Percentiles rank a stretch among this genome's conserved stretches.
Evolutionary conservation across 345 rosid genomes (phyloP).

Genomic region (Hirschfeldia incana): DNA sequence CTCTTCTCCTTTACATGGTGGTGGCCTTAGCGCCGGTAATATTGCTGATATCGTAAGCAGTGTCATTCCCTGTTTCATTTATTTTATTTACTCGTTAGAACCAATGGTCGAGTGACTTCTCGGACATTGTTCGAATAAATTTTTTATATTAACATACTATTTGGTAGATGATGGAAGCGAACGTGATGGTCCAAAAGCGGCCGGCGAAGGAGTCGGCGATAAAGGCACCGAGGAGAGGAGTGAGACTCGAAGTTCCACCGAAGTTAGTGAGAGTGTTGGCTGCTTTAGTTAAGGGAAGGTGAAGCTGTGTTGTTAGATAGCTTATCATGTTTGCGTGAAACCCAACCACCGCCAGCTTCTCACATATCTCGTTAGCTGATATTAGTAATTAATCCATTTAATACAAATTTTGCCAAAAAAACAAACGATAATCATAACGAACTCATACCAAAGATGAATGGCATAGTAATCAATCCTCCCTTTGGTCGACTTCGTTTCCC

Average conservation of each 20-base stretch:
- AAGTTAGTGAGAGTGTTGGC: constrained; percentile 93
- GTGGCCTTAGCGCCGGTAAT: constrained; percentile 70
- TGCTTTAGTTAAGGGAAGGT: constrained; percentile 87
- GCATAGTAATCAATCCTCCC: constrained; percentile 73
- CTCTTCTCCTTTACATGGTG: constrained; percentile 59
- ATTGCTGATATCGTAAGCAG: constrained; percentile 69
- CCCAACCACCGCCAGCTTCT: constrained; percentile 89
- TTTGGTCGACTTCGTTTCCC: constrained; percentile 38
- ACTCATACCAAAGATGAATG: constrained; percentile 66
- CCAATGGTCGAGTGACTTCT: not conserved
- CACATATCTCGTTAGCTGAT: constrained; percentile 81
- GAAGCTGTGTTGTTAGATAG: constrained; percentile 79
- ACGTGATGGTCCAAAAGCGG: constrained; percentile 79
- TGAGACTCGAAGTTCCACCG: constrained; percentile 77
- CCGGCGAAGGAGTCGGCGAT: constrained; percentile 79
- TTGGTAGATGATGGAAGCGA: constrained; percentile 76
- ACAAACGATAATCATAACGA: not conserved
- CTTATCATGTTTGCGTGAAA: constrained; percentile 80
- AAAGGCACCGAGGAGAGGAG: constrained; percentile 89
- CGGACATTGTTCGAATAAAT: not conserved
- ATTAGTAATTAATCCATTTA: not conserved
- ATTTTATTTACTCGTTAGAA: not conserved
- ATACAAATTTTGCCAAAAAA: not conserved
- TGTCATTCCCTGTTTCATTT: constrained; percentile 66
- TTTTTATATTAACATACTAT: constrained; percentile 32